Percentiles rank a stretch among this genome's conserved stretches.
Evolutionary conservation across 805 yeast species (phyloP).

Genomic region (Candida coleopterorum): DNA sequence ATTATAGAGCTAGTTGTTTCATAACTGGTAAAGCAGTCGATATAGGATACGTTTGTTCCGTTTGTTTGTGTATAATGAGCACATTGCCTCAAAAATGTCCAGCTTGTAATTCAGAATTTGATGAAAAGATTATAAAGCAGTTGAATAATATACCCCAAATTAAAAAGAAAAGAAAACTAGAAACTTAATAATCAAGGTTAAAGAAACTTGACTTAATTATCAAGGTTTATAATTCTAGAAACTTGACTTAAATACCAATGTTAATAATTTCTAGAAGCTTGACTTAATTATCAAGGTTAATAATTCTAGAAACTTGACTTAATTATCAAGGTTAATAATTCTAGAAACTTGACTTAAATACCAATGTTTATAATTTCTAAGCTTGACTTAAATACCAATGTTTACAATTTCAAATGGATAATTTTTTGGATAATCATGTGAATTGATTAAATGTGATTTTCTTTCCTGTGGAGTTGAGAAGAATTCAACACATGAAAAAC

Average conservation of each 20-base stretch:
- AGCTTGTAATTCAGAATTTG: constrained; percentile 78
- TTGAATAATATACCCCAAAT: constrained; percentile 60
- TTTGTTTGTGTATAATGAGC: constrained; percentile 80
- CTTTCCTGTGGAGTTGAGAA: constrained; percentile 39
- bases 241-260: too few relatives aligned
- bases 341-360: too few relatives aligned
- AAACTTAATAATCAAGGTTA: background rate
- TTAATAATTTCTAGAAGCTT: too few relatives aligned
- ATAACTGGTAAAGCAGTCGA: constrained; percentile 87
- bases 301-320: too few relatives aligned
- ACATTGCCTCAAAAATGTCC: constrained; percentile 77
- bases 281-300: too few relatives aligned
- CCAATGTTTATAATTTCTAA: too few relatives aligned
- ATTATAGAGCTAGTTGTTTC: constrained; percentile 92
- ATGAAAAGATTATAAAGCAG: constrained; percentile 53
- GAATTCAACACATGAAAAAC: constrained; percentile 41
- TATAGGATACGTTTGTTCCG: constrained; percentile 91
- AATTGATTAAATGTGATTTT: constrained; percentile 44
- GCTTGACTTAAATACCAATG: constrained; percentile 25
- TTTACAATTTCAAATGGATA: constrained; percentile 26
- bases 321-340: too few relatives aligned
- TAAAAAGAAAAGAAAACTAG: constrained; percentile 19
- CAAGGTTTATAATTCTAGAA: too few relatives aligned
- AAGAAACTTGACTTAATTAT: too few relatives aligned
- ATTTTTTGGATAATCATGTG: constrained; percentile 45